Base-by-base conservation (phyloP, 2,329 filamentous ascomycete genomes). In the Talaromyces marneffei region DNA sequence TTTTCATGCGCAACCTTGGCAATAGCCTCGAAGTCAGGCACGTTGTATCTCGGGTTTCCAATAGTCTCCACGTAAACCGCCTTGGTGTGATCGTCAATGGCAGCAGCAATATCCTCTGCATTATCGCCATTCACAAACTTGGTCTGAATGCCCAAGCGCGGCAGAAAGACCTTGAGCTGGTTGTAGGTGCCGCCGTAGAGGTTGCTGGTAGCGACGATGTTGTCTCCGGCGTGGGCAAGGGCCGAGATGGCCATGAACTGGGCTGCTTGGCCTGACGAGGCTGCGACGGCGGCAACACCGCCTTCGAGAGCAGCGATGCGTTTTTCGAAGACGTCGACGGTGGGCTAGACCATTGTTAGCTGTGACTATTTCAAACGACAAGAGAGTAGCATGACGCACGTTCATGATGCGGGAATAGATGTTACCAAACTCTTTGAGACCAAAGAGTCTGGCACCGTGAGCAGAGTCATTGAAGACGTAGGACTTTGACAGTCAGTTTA, bases 391-490 rank as follows among this genome's bases (percentile, higher is more conserved):
- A n/a, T n/a, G 53, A 77, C 85, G 72, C 71, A 91, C 90, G 78
- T 97, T 97, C 89, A 90, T 91, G 70, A 99, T 92, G 66, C 94
- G 91, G 75, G 88, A 94, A 83, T 99, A 99, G 76, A 97, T 96
- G 79, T 97, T 97, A 78, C 92, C 94, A 70, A 91, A 89, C 79
- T 97, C 92, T 80, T 97, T 95, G 76, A 99, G 90, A 73, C 91
- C 90, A 74, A 99, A 99, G 44, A 99, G 87, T 75, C 92, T 87
- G 60, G 94, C 94, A 64, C 91, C 94, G 72, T 97, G 94, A 55
- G 92, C 93, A 57, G 91, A 96, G 80, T 97, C 91, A 85, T 97
- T 89, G 85, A 99, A 99, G 58, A 86, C 86, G 77, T 82, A 99
- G 71, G 91, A 96, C 89, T 92, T 66, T 27, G 63, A 57, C 14